Base-by-base conservation (phyloP, 1,139 yeast genomes). In the Komagataea norvegica region DNA sequence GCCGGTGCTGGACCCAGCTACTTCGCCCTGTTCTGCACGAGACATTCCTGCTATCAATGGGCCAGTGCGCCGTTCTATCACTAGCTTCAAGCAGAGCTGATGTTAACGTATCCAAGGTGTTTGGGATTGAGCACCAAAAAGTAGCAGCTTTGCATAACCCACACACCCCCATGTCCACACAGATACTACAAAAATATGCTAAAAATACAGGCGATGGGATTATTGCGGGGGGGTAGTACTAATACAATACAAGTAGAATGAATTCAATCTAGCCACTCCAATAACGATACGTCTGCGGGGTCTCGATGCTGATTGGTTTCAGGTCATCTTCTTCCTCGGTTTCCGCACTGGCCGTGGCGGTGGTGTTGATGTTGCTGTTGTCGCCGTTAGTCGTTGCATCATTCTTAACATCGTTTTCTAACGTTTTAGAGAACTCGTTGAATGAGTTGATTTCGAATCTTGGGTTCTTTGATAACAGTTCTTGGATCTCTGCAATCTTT, bases 251-350 rank as follows among this genome's bases (percentile, higher is more conserved):
- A 24, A 10, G 13, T 10, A 14, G 26, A 20, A 14, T 17, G 15
- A 20, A 33, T 7, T 20, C 11, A 5, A 17, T 25, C 40, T 35
- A 72, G 29, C 74, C 79, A 32, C 83, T 84, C 97, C 97, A 88
- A 49, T 86, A 83, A 59, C 89, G 84, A 61, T 86, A 88, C 25
- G 79, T 66, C 59, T 84, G 93, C 3, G 96, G 96, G 13, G 86
- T 72, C 49, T 83, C 89, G 44, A 83, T 66, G 28, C 95, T 84
- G 34, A 86, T 69, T 8, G 95, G 95, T 54, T 79, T 79, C 33
- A 74, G 55, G 21, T 64, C 67, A 25, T 40, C 49, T 13, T 48
- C 46, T 19, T 34, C 38, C 13, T 42, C 46, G 23, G 36, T 16
- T 29, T 44, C 38, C 45, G 27, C 19, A 24, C 15, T 30, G 3